Base-by-base conservation (phyloP, 2,329 filamentous ascomycete genomes). In the Fusarium duplospermum region DNA sequence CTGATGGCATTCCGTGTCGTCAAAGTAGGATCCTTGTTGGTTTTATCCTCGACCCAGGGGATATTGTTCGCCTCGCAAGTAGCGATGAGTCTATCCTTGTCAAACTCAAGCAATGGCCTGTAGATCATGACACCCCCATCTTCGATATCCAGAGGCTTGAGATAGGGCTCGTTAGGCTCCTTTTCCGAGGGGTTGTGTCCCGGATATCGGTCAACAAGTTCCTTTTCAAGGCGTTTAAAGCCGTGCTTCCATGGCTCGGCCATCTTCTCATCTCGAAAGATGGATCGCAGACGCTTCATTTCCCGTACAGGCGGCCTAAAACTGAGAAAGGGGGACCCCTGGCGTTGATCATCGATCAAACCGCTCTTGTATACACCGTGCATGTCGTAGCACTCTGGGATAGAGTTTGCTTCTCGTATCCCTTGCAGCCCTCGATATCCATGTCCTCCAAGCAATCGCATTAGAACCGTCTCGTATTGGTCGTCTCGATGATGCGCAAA, bases 401-500 rank as follows among this genome's bases (percentile, higher is more conserved):
- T 94, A 52, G 89, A 89, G 31, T 89, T 86, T 20, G 89, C 85
- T 4, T 85, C 77, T 11, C 87, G 87, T 77, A 97, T 96, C 4
- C 93, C 94, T 18, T 87, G 85, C 33, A 98, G 84, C 0, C 94
- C 95, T n/a, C 88, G 85, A n/a, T 89, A 89, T 3, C 89, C 85
- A 77, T 94, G 93, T 0, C 92, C 91, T 4, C 86, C 86, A 10
- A 92, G 82, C 38, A 98, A 82, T 47, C 96, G 89, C 91, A 95
- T 93, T 58, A 98, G 83, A 5, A 97, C 87, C 0, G 95, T 98
- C 84, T 99, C 96, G 65, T 95, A 93, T 79, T 96, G 94, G 78
- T 99, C 96, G 78, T 98, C 95, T 71, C 89, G 86, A 80, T 99
- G 96, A 80, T 99, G 96, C 5, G 92, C 96, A 31, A 97, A 85